Conservation (phyloP, 495 filamentous ascomycete species). For the Penicillium steckii region DNA sequence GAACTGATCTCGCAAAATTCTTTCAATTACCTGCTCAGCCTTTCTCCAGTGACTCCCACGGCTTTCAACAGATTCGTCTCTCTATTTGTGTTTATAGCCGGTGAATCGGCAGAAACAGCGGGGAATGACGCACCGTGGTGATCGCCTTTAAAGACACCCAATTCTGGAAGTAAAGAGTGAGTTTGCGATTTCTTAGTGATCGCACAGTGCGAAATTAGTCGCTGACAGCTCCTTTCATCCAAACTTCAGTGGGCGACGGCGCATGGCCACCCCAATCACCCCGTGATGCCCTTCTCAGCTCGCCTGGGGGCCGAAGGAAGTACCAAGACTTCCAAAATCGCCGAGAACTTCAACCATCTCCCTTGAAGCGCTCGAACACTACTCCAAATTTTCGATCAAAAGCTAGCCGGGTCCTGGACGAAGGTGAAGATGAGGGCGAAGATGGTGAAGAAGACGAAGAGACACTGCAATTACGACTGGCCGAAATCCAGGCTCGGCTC, state of each 20-base stretch:
- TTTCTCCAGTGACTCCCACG: neutral
- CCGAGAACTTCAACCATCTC: slow-evolving; percentile 64
- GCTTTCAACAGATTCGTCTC: neutral
- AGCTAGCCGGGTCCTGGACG: slow-evolving; percentile 31
- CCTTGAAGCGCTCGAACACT: slow-evolving; percentile 51
- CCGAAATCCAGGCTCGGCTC: slow-evolving; percentile 81
- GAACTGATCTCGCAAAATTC: neutral
- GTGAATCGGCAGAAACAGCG: slow-evolving; percentile 17
- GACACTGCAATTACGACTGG: slow-evolving; percentile 75
- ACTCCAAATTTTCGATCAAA: slow-evolving; percentile 39
- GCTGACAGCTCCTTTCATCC: neutral
- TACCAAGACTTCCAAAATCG: slow-evolving; percentile 62
- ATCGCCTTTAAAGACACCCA: neutral
- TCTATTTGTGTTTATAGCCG: slow-evolving; percentile 7
- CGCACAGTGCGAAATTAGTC: neutral
- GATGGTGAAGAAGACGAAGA: slow-evolving; percentile 82
- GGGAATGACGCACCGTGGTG: slow-evolving; percentile 20
- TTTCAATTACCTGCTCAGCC: neutral
- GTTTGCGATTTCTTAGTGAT: neutral
- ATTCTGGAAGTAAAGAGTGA: neutral
- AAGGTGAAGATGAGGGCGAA: slow-evolving; percentile 39
- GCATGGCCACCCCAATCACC: slow-evolving; percentile 89
- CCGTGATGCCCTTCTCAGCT: slow-evolving; percentile 77
- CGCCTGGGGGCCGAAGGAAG: slow-evolving; percentile 73
- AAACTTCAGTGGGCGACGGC: slow-evolving; percentile 43